Conservation (phyloP, 371 early-diverging fungal genomes). For the Paraphysoderma sedebokerense region DNA sequence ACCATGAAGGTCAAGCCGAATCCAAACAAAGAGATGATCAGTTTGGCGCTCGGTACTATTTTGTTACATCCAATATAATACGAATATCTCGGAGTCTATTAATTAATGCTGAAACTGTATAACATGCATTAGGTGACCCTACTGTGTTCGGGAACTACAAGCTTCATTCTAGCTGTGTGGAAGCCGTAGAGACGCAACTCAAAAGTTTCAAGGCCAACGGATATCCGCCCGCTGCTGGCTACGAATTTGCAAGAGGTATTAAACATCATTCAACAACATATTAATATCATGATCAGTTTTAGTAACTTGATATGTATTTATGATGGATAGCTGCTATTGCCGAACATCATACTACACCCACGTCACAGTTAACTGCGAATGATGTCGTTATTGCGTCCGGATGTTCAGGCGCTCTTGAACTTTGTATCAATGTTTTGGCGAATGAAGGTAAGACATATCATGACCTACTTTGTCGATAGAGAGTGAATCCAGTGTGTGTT, state of each 20-base stretch:
- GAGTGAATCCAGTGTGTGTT: constrained; percentile 4
- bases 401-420: constrained; percentile 66
- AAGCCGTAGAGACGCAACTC: constrained; percentile 48
- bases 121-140: constrained; percentile 45
- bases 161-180: constrained; percentile 40
- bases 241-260: constrained; percentile 4
- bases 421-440: constrained; percentile 54
- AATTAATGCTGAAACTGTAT: constrained; percentile 1
- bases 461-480: constrained; percentile 67
- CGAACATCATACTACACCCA: constrained; percentile 33
- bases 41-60: constrained; percentile 51
- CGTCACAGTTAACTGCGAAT: constrained; percentile 44
- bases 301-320: constrained; percentile 22
- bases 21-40: constrained; percentile 48
- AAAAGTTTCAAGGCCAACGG: constrained; percentile 57
- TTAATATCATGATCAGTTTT: background rate
- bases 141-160: constrained; percentile 84
- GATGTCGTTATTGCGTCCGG: constrained; percentile 75
- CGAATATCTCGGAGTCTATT: background rate
- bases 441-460: constrained; percentile 67
- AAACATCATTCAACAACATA: background rate
- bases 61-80: too few relatives aligned
- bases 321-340: constrained; percentile 58
- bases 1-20: constrained; percentile 50
- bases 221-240: constrained; percentile 72